Evolutionary conservation across 2,329 filamentous ascomycete genomes (phyloP), one percentile per base, ranked within the genome.

Genomic region (Penicillium sp.): DNA sequence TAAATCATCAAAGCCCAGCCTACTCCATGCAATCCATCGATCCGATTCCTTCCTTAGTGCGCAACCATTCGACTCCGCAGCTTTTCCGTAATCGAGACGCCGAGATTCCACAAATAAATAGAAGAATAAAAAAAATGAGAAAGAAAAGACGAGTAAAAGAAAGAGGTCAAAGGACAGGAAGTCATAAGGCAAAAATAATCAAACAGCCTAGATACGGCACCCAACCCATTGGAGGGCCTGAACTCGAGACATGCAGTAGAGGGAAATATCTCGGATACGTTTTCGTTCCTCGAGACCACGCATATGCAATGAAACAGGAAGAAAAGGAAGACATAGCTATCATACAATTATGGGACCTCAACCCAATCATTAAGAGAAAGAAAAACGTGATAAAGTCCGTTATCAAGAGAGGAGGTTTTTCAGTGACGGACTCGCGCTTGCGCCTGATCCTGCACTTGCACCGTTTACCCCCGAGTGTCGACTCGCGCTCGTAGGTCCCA

Each of bases 381-480:
- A 50, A 16, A 29, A 29, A 51, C 31, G 16, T 21, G 50, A 47
- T 48, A 14, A 11, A 26, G 43, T 35, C 35, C 39, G 26, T 50
- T 25, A 48, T 77, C 75, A 91, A 48, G 85, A 88, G 53, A 93
- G 80, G 49, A 93, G 74, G 67, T 93, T 92, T 65, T 87, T 85
- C 60, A 93, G 73, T 10, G 89, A 92, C 11, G 90, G 89, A 68
- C 87, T 92, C 16, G 89, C 88, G 67, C 90, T 92, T 4, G 89
- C 89, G n/a, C 88, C 88, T 50, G 75, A 74, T 31, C 68, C 69
- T 3, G 62, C 59, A 49, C 61, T 65, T 19, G 68, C 66, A 19
- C 67, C 71, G 48, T 70, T 72, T 44, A 65, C 63, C 10, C 61
- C 66, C 0, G 63, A 48, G 44, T 70, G 67, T 39, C 73, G 66